Base-by-base conservation (phyloP, 75 land plant species). In the Isoetes taiwanensis region DNA sequence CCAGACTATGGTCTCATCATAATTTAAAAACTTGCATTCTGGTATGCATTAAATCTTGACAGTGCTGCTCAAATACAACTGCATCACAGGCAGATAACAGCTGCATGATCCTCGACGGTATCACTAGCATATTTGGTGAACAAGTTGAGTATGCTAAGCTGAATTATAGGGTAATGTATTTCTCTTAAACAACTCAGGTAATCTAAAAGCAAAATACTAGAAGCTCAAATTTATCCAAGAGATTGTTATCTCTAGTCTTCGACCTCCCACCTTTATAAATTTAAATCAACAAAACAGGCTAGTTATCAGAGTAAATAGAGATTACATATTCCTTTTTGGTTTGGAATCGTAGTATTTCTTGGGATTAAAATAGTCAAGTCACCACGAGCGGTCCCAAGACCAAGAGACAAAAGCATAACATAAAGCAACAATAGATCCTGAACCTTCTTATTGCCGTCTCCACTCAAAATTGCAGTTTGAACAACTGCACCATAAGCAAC, bases 401-500 rank as follows among this genome's bases (percentile, higher is more conserved):
- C 85, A 38, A 75, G 71, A 30, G 78, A 74, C 6, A 81, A 70
- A 37, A 81, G 81, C 8, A 81, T 75, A n/a, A 78, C 81, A 58
- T 81, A 80, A 59, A 81, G 40, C 6, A 81, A 66, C 58, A 78
- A 35, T 2, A 81, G 37, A 33, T 78, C 84, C 48, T 78, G 82
- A 16, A 78, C 82, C 61, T 78, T 78, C 72, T 78, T 70, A 42
- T 68, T 81, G 2, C 79, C 78, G 41, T 81, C 84, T 55, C 82
- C 82, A 48, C 69, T 71, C 72, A 81, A 64, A 24, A 75, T 81
- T 0, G 82, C 84, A 53, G 82, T 81, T 37, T 78, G 84, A 2
- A 78, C 72, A 16, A 81, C 84, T 28, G 84, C 84, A 42, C 84
- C 84, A 63, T 81, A 81, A 14, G 84, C 84, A 65, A 81, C 82